Base-by-base conservation (phyloP, 129 eudicot species). In the Pittosporum tobira region DNA sequence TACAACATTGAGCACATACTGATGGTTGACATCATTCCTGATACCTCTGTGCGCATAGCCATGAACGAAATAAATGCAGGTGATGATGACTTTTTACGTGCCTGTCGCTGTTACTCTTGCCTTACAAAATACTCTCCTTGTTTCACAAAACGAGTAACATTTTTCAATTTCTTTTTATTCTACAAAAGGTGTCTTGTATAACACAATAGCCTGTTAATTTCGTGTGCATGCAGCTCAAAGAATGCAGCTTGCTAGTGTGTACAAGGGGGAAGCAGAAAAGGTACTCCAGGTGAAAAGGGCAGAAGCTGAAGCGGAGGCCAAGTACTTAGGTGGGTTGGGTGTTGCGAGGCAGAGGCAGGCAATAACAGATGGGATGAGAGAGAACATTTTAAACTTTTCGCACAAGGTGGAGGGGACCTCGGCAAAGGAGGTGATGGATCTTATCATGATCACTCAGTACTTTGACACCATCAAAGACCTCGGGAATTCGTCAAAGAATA, bases 51-150 rank as follows among this genome's bases (percentile, higher is more conserved):
- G 37, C 81, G 88, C 45, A 90, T 57, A 69, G 97, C 97, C 26
- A 90, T 90, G 97, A 90, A 85, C 51, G 97, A 90, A 71, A 85
- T 90, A 28, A 90, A 90, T 74, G 95, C 97, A 65, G 97, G 97
- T 89, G 54, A 65, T 40, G 50, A 1, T 24, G 18, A 48, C 48
- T 40, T 51, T 66, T 48, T 19, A 31, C 14, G 27, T 52, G 1
- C 22, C 55, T 56, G 24, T 51, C 16, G 12, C n/a, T 24, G 13
- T 37, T 10, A 16, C n/a, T 24, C 38, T 47, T 63, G 25, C 16
- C 50, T n/a, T 20, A 23, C 60, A 37, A 24, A 52, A 52, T 38
- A n/a, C n/a, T n/a, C n/a, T n/a, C n/a, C n/a, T n/a, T n/a, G n/a
- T n/a, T n/a, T n/a, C n/a, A n/a, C n/a, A n/a, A n/a, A n/a, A n/a